Base-by-base conservation (phyloP, 176 grass and related monocot species). In the Eleusine coracana region DNA sequence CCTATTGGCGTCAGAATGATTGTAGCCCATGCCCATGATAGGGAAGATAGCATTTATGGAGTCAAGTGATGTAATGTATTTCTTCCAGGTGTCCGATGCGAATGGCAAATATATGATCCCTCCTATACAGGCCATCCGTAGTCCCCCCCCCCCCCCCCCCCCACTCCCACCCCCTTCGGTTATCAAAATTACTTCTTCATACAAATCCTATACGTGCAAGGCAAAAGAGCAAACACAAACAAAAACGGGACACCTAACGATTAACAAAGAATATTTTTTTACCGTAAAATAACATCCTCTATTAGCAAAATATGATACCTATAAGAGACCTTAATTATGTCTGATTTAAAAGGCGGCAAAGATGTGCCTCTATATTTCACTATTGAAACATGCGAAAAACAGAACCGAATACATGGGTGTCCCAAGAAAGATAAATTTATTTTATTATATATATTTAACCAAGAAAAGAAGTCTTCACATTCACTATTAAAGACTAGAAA, bases 51-150 rank as follows among this genome's bases (percentile, higher is more conserved):
- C 79, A 77, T 94, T 86, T 65, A 94, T 94, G 39, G 92, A 91
- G 2, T 68, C 52, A 67, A 86, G 55, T 9, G 89, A 94, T 18
- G 92, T 91, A 4, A 94, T 18, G 92, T 91, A 4, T 94, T 94
- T 59, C 91, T 91, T 62, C 91, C 87, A 54, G 89, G 91, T 42
- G 89, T 67, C 62, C 40, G 76, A 34, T 81, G 14, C 49, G 94
- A 85, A 11, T 90, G 71, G 71, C 25, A 97, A 61, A 97, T 54
- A 11, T 83, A 74, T 5, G 89, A 87, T 14, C 94, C 94, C 64
- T 97, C 94, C 3, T 97, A 97, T 49, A 66, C 80, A 1, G 87
- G 84, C 94, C 87, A 97, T 70, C 94, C 94, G 23, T 97, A 97
- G 76, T 97, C 94, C 45, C 94, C 94, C 46, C 92, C 92, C 56